Evolutionary conservation across 192 early-diverging fungal genomes (phyloP).

Genomic region (Backusella tuberculispora): DNA sequence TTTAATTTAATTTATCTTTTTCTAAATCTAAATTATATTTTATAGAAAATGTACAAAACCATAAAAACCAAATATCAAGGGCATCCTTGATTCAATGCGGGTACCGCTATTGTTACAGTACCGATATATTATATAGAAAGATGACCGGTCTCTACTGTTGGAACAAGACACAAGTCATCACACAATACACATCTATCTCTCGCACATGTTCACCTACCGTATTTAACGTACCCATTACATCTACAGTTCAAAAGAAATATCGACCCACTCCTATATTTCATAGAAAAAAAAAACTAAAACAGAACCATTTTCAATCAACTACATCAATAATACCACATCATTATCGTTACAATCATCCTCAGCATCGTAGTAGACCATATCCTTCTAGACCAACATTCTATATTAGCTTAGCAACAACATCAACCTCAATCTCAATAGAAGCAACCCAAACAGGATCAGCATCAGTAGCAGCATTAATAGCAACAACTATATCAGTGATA

Average conservation of each 20-base stretch:
- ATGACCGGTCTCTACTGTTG: slow-evolving; percentile 1
- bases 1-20: background rate
- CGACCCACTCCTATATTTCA: slow-evolving; percentile 1
- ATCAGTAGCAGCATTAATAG: background rate
- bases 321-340: background rate
- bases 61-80: background rate
- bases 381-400: background rate
- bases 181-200: background rate
- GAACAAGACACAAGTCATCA: background rate
- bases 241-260: slow-evolving; percentile 11
- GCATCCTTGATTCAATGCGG: background rate
- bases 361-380: background rate
- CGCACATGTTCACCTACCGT: slow-evolving; percentile 4
- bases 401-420: background rate
- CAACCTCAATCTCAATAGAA: background rate
- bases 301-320: background rate
- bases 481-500: background rate
- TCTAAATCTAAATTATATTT: too few species aligned
- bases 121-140: slow-evolving; percentile 6
- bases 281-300: slow-evolving; percentile 9
- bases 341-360: too few species aligned
- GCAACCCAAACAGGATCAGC: background rate
- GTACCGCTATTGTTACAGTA: background rate
- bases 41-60: slow-evolving; percentile 2
- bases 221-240: slow-evolving; percentile 2